Evolutionary conservation across 2,329 filamentous ascomycete species (phyloP), one percentile per base, ranked within the genome.

Genomic region (Ophiostoma sp.): DNA sequence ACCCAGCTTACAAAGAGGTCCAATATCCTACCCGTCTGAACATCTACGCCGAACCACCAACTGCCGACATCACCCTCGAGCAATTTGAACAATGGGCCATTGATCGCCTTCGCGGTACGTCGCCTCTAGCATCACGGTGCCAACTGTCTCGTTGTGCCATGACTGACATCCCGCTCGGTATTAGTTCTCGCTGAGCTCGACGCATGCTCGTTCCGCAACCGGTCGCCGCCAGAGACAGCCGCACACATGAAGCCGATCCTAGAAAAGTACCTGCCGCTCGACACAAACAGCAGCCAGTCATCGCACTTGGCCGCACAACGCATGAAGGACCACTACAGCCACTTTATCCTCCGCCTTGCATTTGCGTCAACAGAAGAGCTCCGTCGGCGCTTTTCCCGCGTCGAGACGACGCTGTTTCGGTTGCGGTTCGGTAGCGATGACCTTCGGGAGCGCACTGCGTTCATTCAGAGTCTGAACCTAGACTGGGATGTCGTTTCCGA

Each of bases 81-180:
- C 89, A 99, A 76, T 99, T 99, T 75, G 95, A 99, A 77, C 93
- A 97, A 84, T 99, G 95, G 95, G 95, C 93, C 11, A 98, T 99
- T 75, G 91, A 96, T 75, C 85, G 95, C 69, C 78, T 99, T 72
- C 89, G 92, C 80, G 86, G 92, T 92, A 81, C 68, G 81, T 67
- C 8, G 45, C 45, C 44, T 41, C 27, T 27, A 27, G 27, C 27
- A 27, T 27, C 27, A 27, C 27, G 27, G 27, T 5, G 8, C 3
- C 8, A 55, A 16, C 70, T 58, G 8, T 27, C 41, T 44, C 62
- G 40, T 60, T 27, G 7, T 1, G 40, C 16, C 14, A 66, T 38
- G 36, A 55, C 49, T 38, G 9, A 8, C 36, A 11, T 36, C 1
- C 6, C 75, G 27, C 27, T 27, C 2, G 27, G 27, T 27, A 27